Conservation (phyloP, 331 rosid species). For the Erythrophleum ivorense region DNA sequence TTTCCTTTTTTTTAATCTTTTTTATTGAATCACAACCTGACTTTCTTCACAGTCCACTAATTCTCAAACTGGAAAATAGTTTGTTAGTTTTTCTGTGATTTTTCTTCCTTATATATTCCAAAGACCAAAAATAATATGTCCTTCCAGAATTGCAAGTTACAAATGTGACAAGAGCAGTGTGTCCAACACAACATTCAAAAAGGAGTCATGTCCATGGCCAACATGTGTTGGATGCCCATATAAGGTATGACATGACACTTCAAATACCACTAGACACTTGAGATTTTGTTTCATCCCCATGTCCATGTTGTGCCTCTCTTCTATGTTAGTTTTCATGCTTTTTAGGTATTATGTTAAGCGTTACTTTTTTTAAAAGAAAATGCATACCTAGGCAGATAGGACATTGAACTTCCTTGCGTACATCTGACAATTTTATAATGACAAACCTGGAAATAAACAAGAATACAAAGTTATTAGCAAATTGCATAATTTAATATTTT, state of each 20-base stretch:
- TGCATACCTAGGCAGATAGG: conserved; percentile 91
- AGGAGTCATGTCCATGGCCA: neutral
- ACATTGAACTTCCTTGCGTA: conserved; percentile 86
- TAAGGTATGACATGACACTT: neutral
- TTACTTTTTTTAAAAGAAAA: neutral
- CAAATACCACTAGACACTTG: neutral
- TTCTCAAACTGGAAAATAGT: neutral
- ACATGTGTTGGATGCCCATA: neutral
- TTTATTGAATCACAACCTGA: neutral
- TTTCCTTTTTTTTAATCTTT: neutral
- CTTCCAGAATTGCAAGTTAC: neutral
- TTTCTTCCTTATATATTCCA: neutral
- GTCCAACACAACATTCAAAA: neutral
- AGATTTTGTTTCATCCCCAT: conserved; percentile 1
- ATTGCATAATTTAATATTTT: conserved; percentile 8
- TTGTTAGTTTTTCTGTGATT: neutral
- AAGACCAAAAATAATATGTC: neutral
- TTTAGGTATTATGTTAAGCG: neutral
- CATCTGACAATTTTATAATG: conserved; percentile 64
- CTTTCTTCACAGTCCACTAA: neutral
- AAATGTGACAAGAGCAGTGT: neutral
- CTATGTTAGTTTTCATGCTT: neutral
- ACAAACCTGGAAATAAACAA: conserved; percentile 63
- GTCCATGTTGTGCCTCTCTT: neutral
- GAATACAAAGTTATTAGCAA: conserved; percentile 39